Evolutionary conservation across 2,329 filamentous ascomycete genomes (phyloP), one percentile per base, ranked within the genome.

Genomic region (Hypoxylon sp.): DNA sequence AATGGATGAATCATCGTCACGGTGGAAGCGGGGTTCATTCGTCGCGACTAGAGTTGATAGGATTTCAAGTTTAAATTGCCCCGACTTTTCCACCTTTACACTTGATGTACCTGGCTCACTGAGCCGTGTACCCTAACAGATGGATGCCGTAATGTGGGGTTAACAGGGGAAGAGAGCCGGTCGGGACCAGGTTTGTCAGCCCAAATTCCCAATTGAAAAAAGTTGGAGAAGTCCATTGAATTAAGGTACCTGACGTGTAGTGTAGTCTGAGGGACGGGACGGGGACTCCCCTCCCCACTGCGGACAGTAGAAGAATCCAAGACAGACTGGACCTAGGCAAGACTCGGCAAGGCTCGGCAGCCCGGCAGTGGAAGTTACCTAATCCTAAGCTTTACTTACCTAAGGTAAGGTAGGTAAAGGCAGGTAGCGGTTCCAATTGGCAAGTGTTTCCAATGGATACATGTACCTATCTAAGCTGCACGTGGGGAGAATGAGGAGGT

Each of bases 1-100:
- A 63, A 53, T 48, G 51, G 60, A 33, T 63, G 50, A 63, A 55
- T 59, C 58, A 57, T 55, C 53, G 53, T 50, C 55, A 57, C 39
- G 50, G 17, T n/a, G 19, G n/a, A 63, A 61, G 67, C 58, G 63
- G 67, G 63, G 60, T 63, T 19, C 11, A 31, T 14, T 5, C 44
- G 17, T 63, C 42, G 29, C 37, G n/a, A 63, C 42, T 39, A 19
- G 55, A 61, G 26, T 50, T 46, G 42, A 44, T 47, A 61, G 39
- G 51, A 63, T 68, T 58, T 22, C 22, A 59, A 42, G 52, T 55
- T 55, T 68, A 51, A 60, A 66, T 68, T 68, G 29, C 54, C 47
- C 57, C 66, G 44, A 54, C 44, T 29, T 66, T 62, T 51, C 37
- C 3, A 26, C 26, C 26, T 26, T 26, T 47, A 53, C 37, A 44